A percentile compares a stretch with the other conserved stretches of the same genome.
These are phyloP conservation scores for Capronia coronata DNA, from an alignment of 2,329 filamentous ascomycete species.

Conservation along the genomic window DNA sequence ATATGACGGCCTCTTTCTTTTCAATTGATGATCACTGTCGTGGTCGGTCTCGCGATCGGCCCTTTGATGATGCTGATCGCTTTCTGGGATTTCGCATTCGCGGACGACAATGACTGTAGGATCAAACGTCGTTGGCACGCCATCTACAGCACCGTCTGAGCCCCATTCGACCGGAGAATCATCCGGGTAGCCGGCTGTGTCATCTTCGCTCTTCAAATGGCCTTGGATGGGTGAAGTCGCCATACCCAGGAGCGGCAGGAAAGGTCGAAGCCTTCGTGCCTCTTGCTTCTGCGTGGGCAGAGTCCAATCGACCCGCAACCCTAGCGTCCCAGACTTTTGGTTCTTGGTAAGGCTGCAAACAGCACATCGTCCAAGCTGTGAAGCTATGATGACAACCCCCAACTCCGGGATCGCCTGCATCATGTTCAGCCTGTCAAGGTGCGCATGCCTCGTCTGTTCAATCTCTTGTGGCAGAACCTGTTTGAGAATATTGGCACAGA, in stretches of 20 bases:
- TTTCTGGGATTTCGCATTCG: neutral
- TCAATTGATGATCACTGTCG: constrained; percentile 4
- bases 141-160: constrained; percentile 18
- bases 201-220: constrained; percentile 1
- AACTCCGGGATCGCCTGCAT: constrained; percentile 53
- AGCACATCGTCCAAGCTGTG: constrained; percentile 51
- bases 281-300: constrained; percentile 50
- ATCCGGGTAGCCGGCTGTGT: constrained; percentile 19
- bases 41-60: constrained; percentile 1
- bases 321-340: constrained; percentile 32
- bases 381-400: constrained; percentile 52
- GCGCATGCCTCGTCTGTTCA: constrained; percentile 9
- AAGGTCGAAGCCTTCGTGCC: constrained; percentile 38
- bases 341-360: constrained; percentile 48
- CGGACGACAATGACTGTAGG: constrained; percentile 13
- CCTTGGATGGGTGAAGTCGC: constrained; percentile 54
- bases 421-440: constrained; percentile 48
- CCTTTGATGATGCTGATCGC: neutral
- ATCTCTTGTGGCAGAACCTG: constrained; percentile 21
- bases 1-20: constrained; percentile 9
- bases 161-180: constrained; percentile 23
- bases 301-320: constrained; percentile 52
- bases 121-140: constrained; percentile 25
- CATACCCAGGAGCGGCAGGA: constrained; percentile 46
- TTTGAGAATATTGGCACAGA: constrained; percentile 26